Evolutionary conservation across 805 yeast species (phyloP), one percentile per base, ranked within the genome.

Genomic region (Metschnikowia orientalis): DNA sequence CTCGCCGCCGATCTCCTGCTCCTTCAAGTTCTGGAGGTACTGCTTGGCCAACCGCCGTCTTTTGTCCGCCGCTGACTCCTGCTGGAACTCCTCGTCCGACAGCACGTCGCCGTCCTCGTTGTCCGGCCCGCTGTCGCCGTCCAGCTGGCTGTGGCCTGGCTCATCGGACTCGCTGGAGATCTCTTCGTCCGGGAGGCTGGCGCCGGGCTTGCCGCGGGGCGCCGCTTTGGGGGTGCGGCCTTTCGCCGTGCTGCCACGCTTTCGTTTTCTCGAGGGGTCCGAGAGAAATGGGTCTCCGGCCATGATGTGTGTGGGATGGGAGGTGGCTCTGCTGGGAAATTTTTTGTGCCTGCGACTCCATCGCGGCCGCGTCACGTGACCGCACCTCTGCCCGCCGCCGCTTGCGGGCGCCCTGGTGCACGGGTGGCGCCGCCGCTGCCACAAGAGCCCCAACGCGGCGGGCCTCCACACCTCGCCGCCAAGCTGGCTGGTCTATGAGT

Each of bases 11-110:
- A 53, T 23, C 37, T 59, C 63, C 41, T 81, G 86, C 3, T 66
- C 61, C 54, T 83, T 77, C 50, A 92, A 62, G 51, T 82, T 83
- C 28, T 81, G 88, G 42, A 92, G 65, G 57, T 92, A 92, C 58
- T 89, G 92, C 58, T 88, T 88, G 11, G 97, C 97, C 39, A 92
- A 69, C 52, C 97, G 70, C 61, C 98, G 76, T 59, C 98, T 77
- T 59, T 86, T 88, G 52, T 92, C 98, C 0, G 95, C 94, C 6
- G 89, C 94, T 29, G 77, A 75, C 58, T 90, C 97, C 11, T 69
- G 71, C 10, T 66, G 76, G 44, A 78, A 76, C 46, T 81, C 94
- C 45, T 80, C 92, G 19, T 81, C 90, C 9, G 82, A 77, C 10
- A 73, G 75, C 14, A 73, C 41, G 23, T 65, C 72, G 14, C 36